These are phyloP conservation scores for Neurospora hispaniola DNA, from an alignment of 495 filamentous ascomycete species.

Conservation along the genomic window DNA sequence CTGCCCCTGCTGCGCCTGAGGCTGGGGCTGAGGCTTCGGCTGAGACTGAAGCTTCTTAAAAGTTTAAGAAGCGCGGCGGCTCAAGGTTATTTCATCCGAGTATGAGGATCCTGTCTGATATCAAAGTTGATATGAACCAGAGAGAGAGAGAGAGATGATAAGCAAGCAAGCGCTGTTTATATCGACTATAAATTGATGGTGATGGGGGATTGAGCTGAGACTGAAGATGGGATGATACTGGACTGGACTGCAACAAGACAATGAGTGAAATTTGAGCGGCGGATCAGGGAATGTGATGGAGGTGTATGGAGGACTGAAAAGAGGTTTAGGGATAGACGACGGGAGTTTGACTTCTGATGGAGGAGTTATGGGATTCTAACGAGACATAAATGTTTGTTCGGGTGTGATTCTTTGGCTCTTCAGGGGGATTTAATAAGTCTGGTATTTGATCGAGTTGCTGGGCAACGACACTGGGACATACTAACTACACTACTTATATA, in stretches of 20 bases:
- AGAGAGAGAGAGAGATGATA: no score
- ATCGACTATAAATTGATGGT: background rate
- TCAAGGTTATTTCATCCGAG: no score
- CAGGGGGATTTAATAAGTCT: background rate
- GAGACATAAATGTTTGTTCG: background rate
- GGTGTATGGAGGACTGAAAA: background rate
- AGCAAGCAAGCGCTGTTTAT: no score
- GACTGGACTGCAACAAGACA: background rate
- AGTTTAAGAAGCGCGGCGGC: background rate
- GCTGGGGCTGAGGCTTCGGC: background rate
- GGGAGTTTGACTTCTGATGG: background rate
- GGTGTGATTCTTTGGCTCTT: no score
- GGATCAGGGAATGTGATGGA: background rate
- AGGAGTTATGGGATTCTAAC: no score
- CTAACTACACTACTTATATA: slow-evolving; percentile 37
- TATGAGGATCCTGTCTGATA: background rate
- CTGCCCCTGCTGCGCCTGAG: no score
- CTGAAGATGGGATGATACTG: background rate
- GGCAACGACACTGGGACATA: background rate
- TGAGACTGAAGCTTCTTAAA: background rate
- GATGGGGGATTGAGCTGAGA: background rate
- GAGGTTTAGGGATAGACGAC: background rate
- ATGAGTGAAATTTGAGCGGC: background rate
- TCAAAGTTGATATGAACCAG: background rate
- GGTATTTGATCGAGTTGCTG: background rate